Base-by-base conservation (phyloP, 2,329 filamentous ascomycete genomes). In the Basipetospora chlamydospora region DNA sequence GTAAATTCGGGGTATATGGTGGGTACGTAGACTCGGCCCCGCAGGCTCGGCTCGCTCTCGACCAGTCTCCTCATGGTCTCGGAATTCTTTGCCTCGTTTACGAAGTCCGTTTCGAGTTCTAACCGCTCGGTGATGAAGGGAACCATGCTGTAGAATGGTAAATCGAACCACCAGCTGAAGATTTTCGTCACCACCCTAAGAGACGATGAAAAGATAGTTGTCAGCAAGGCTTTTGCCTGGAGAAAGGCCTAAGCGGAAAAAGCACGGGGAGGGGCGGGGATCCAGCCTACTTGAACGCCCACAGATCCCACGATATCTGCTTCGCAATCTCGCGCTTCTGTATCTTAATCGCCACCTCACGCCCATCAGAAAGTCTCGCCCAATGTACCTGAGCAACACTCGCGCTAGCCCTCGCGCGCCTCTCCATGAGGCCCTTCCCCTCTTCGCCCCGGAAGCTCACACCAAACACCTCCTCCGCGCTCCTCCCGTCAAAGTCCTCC, bases 311-410 rank as follows among this genome's bases (percentile, higher is more conserved):
- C 4, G 77, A 76, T 26, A 95, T 82, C 60, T 96, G 90, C 51
- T 80, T 77, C 15, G 73, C 77, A 52, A 98, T 96, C 64, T 95
- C 88, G 35, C 79, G 73, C 63, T 96, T 98, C 64, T 98, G 90
- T 4, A 98, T 78, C 63, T 98, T 98, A 53, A 98, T 73, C 2
- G 90, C 90, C 16, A 96, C 82, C 62, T 95, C 87, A 33, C 85
- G 69, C 0, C 90, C 90, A 59, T 96, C 88, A 3, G 74, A 60
- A 39, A 96, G 57, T 41, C 79, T 67, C 6, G 90, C 90, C 86
- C 88, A 95, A 54, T 96, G 90, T 2, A 98, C 90, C 59, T 96
- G 90, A 1, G 90, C 90, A 7, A 98, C 88, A 54, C 84, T 93
- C 2, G 90, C 90, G 51, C 81, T 88, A 1, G 80, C 81, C 41